Evolutionary conservation across 2,329 filamentous ascomycete species (phyloP).

Genomic region (Pseudogymnoascus sp.): DNA sequence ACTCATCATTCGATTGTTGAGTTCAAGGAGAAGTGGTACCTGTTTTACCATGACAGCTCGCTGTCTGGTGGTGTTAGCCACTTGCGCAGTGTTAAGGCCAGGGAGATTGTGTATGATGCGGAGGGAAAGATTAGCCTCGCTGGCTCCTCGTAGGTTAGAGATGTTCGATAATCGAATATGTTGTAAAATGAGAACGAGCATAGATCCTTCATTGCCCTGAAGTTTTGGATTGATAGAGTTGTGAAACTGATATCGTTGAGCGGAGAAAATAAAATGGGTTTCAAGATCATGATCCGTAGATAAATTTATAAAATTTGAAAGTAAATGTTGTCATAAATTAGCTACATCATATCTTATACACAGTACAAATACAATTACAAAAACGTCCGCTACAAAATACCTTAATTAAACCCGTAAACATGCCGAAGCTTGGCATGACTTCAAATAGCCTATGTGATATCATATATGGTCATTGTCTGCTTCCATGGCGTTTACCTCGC

Average conservation of each 20-base stretch:
- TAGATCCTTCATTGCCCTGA: background rate
- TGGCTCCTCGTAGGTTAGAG: background rate
- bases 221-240: background rate
- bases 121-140: constrained; percentile 2
- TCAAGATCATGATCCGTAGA: background rate
- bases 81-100: constrained; percentile 58
- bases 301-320: background rate
- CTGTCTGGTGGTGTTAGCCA: constrained; percentile 63
- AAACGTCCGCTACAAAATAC: background rate
- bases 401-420: background rate
- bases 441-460: background rate
- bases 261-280: background rate
- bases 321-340: background rate
- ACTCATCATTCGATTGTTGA: constrained; percentile 75
- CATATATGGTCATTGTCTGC: background rate
- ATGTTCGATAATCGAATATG: background rate
- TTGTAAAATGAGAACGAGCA: background rate
- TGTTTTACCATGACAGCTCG: constrained; percentile 71
- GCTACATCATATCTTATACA: background rate
- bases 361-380: background rate
- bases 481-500: background rate
- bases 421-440: background rate
- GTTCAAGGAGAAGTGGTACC: constrained; percentile 62
- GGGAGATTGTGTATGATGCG: constrained; percentile 1
- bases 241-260: no score